Evolutionary conservation across 2,329 filamentous ascomycete genomes (phyloP).

Genomic region (Sarocladium kiliense): DNA sequence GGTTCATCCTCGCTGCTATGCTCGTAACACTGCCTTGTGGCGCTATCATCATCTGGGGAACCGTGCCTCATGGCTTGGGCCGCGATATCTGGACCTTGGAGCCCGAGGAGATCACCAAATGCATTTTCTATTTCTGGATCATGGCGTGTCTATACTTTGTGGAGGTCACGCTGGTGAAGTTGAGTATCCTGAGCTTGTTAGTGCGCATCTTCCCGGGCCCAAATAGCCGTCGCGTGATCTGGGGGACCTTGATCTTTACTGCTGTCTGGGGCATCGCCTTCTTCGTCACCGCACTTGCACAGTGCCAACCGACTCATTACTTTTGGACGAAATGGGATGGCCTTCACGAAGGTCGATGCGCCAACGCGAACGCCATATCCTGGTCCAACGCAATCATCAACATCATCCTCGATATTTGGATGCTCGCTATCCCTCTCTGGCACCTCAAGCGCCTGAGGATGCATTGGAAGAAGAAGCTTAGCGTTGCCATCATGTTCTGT

Average conservation of each 20-base stretch:
- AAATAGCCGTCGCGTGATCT: slow-evolving; percentile 29
- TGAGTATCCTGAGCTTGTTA: slow-evolving; percentile 46
- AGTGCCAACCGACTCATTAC: slow-evolving; percentile 40
- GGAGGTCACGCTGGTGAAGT: slow-evolving; percentile 36
- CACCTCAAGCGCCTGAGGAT: slow-evolving; percentile 32
- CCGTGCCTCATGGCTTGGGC: slow-evolving; percentile 23
- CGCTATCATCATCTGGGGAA: slow-evolving; percentile 22
- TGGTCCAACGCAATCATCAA: slow-evolving; percentile 43
- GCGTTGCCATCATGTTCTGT: slow-evolving; percentile 38
- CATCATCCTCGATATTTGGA: slow-evolving; percentile 42
- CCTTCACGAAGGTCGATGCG: slow-evolving; percentile 36
- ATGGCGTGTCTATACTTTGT: slow-evolving; percentile 36
- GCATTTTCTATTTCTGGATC: slow-evolving; percentile 33
- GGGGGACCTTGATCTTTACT: slow-evolving; percentile 31
- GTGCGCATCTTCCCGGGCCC: slow-evolving; percentile 40
- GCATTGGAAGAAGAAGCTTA: slow-evolving; percentile 37
- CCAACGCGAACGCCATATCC: slow-evolving; percentile 36
- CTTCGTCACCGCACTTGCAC: slow-evolving; percentile 34
- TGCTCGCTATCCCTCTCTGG: slow-evolving; percentile 40
- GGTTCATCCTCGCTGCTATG: slow-evolving; percentile 22
- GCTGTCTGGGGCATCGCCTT: slow-evolving; percentile 30
- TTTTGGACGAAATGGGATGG: slow-evolving; percentile 49
- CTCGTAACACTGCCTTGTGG: slow-evolving; percentile 21
- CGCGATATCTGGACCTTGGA: slow-evolving; percentile 41
- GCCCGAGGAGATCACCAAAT: slow-evolving; percentile 31